phyloP scores from a whole-genome alignment of 2,329 filamentous ascomycete species.

The Verticillium dahliae region DNA sequence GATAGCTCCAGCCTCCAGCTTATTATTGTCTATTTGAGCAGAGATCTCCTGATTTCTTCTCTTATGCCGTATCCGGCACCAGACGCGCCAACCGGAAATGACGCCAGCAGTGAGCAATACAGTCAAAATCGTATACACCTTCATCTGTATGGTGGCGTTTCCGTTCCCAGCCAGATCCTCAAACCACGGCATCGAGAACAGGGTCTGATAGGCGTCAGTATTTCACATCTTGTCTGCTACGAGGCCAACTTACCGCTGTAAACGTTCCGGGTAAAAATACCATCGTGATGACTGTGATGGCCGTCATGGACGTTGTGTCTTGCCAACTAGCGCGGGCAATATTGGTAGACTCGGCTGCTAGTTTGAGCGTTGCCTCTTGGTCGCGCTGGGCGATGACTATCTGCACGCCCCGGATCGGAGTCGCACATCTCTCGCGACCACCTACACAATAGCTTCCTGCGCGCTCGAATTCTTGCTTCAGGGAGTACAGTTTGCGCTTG shows the following conservation, averaged over 20 bases:
- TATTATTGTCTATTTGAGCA: too few relatives aligned
- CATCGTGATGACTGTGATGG: constrained; percentile 6
- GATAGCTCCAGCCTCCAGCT: too few relatives aligned
- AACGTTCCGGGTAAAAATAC: constrained; percentile 4
- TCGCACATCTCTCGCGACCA: too few relatives aligned
- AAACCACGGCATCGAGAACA: background rate
- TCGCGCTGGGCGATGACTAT: too few relatives aligned
- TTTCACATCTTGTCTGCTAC: background rate
- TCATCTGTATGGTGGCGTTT: background rate
- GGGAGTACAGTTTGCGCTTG: too few relatives aligned
- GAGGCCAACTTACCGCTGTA: too few relatives aligned
- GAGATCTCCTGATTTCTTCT: too few relatives aligned
- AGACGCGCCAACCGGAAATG: background rate
- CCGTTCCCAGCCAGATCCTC: background rate
- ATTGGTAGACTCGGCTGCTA: background rate
- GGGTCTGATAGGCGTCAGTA: background rate
- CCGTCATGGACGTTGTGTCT: constrained; percentile 6
- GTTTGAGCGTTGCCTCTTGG: background rate
- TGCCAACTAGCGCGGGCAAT: constrained; percentile 14
- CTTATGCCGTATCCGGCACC: background rate
- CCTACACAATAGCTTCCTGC: too few relatives aligned
- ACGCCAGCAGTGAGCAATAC: background rate
- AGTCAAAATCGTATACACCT: background rate
- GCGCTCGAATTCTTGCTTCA: too few relatives aligned
- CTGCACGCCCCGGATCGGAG: too few relatives aligned